These are phyloP conservation scores for Paramecium biaurelia DNA, from an alignment of 73 alveolate genomes.

Conservation along the genomic window DNA sequence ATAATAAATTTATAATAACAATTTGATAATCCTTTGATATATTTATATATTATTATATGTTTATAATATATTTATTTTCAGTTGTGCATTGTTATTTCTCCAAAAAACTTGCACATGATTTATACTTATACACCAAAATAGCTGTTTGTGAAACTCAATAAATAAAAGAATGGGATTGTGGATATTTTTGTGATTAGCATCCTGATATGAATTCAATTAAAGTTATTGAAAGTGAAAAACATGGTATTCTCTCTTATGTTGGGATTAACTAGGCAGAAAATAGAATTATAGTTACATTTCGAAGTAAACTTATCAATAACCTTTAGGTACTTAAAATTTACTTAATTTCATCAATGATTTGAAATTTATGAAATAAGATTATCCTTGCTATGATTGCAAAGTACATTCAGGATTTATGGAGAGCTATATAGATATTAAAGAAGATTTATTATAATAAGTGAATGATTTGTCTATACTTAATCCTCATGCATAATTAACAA, in stretches of 20 bases:
- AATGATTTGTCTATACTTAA: background rate
- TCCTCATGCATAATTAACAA: background rate
- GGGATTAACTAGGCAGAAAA: background rate
- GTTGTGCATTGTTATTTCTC: background rate
- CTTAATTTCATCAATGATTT: background rate
- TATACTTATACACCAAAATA: background rate
- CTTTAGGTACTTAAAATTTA: background rate
- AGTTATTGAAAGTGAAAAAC: background rate
- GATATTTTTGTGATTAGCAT: conserved; percentile 8
- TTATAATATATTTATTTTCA: background rate
- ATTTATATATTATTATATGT: background rate
- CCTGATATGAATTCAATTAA: background rate
- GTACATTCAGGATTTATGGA: conserved; percentile 11
- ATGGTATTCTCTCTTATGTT: background rate
- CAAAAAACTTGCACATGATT: background rate
- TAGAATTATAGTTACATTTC: background rate
- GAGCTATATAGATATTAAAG: background rate
- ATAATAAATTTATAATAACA: background rate
- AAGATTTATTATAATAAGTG: background rate
- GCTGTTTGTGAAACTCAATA: background rate
- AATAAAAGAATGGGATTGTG: conserved; percentile 39
- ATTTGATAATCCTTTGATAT: background rate
- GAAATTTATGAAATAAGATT: background rate
- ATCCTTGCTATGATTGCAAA: background rate
- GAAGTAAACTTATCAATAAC: background rate